A percentile compares a stretch with the other conserved stretches of the same genome.
phyloP scores from a whole-genome alignment of 106 monocot genomes.

The Allium sativum region DNA sequence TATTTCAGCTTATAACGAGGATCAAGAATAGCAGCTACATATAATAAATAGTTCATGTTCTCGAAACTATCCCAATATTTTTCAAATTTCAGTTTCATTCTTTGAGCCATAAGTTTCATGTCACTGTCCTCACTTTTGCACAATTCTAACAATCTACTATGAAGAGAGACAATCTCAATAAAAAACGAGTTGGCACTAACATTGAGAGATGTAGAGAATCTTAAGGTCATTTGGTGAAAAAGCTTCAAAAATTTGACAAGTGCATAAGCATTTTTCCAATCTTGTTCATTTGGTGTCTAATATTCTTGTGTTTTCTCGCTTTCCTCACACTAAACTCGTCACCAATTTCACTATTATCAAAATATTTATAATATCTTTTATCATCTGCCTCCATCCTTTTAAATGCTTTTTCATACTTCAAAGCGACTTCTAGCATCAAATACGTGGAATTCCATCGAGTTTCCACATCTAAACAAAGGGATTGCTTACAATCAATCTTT shows the following conservation, averaged over 20 bases:
- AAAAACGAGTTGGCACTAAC: neutral
- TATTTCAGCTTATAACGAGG: conserved; percentile 9
- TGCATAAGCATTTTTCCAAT: conserved; percentile 5
- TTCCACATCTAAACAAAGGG: conserved; percentile 7
- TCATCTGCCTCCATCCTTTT: conserved; percentile 10
- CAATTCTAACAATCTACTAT: neutral
- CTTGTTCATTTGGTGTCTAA: neutral
- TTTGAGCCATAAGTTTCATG: neutral
- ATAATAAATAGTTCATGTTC: conserved; percentile 7
- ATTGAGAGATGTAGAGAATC: neutral
- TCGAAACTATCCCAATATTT: conserved; percentile 5
- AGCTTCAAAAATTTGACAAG: neutral
- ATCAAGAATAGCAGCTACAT: conserved; percentile 9
- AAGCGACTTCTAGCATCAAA: too few relatives aligned
- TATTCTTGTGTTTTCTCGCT: neutral
- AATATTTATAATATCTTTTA: neutral
- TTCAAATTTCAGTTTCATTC: conserved; percentile 10
- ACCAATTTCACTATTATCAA: neutral
- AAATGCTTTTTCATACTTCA: neutral
- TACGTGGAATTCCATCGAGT: conserved; percentile 15
- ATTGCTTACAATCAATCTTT: conserved; percentile 7
- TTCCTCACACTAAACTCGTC: neutral
- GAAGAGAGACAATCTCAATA: neutral
- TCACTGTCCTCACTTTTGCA: neutral
- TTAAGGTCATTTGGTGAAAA: neutral